Base-by-base conservation (phyloP, 345 rosid genomes). In the Cardamine chenopodiifolia region DNA sequence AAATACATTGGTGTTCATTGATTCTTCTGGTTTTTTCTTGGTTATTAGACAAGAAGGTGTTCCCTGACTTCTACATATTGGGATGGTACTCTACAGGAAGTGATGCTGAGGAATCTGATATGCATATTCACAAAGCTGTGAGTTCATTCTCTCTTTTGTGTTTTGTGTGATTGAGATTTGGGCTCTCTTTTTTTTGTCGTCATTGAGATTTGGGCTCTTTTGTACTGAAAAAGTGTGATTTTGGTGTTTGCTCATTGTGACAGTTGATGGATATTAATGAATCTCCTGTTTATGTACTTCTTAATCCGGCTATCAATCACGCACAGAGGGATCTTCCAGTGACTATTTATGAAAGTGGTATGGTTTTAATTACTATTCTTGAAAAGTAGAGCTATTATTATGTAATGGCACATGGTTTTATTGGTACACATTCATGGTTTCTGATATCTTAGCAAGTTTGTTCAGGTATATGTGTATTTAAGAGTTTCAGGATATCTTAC, bases 251-350 rank as follows among this genome's bases (percentile, higher is more conserved):
- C 32, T 49, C 52, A 23, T 60, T 19, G 42, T 68, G 23, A 66
- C 93, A 95, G 99, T 74, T 95, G 82, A 95, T 91, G 97, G 99
- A 92, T 78, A 87, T 95, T 71, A 95, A 95, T 68, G 99, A 95
- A 81, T 91, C 92, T 79, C 97, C 97, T 60, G 90, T 91, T 56
- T 95, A 90, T 80, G 91, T 91, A 17, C 91, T 95, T 55, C 89
- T 95, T 23, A 91, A 95, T 76, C 97, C 99, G 35, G 81, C 85
- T 1, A 91, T 95, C 72, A 91, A 87, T 79, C 97, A 84, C 56
- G 83, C 92, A 19, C 97, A 92, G 65, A 95, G 92, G 82, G 97
- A 95, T 86, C 96, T 95, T 20, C 99, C 97, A 1, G 83, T 95
- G 39, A 87, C 96, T 58, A 92, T 95, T 19, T 91, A 74, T 22